A percentile compares a stretch with the other conserved stretches of the same genome.
Conservation (phyloP, 345 rosid genomes). For the Mallotus nudiflorus region DNA sequence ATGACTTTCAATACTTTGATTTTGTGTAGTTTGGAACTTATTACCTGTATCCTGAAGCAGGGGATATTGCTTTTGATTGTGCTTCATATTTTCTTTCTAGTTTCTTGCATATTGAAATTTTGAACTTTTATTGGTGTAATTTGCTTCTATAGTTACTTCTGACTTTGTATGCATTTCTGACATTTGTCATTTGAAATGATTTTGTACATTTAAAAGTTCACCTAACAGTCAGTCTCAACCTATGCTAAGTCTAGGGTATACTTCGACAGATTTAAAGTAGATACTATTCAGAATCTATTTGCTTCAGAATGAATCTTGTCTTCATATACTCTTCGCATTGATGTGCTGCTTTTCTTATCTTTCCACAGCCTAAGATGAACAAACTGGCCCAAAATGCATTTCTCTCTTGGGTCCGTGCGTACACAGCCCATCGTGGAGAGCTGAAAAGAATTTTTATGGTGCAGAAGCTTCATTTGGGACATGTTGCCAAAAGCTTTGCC, state of each 20-base stretch:
- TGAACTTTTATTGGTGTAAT: not conserved
- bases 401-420: constrained; percentile 93
- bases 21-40: not conserved
- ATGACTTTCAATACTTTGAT: constrained; percentile 7
- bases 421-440: constrained; percentile 87
- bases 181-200: not conserved
- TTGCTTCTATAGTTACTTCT: not conserved
- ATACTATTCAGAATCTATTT: not conserved
- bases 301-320: not conserved
- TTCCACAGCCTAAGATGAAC: constrained; percentile 64
- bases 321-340: constrained; percentile 11
- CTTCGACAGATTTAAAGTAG: not conserved
- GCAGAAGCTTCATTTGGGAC: constrained; percentile 94
- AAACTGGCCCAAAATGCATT: constrained; percentile 74
- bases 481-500: constrained; percentile 96
- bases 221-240: not conserved
- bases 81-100: not conserved
- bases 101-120: not conserved
- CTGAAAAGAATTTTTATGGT: constrained; percentile 79
- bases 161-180: not conserved
- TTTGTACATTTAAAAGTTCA: not conserved
- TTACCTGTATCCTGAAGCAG: not conserved
- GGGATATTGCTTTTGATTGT: not conserved
- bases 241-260: not conserved
- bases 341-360: constrained; percentile 16